Conservation (phyloP, 768 basidiomycete species). For the Lactarius tabidus region DNA sequence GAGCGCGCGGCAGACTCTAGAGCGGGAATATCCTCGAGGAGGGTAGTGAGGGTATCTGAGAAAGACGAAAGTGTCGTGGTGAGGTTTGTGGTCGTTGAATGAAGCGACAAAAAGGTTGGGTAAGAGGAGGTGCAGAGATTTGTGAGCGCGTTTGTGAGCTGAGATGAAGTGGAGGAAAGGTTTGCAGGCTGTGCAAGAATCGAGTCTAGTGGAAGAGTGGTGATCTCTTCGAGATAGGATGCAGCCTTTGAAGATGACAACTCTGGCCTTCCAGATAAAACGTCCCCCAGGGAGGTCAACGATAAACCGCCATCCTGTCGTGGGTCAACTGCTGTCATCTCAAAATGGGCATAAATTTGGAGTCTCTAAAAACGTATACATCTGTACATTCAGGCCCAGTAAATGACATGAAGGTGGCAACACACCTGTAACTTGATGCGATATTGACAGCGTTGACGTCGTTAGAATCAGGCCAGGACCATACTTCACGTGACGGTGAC, state of each 20-base stretch:
- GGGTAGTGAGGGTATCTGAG: conserved; percentile 63
- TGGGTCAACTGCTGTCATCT: not conserved
- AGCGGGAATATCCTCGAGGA: conserved; percentile 70
- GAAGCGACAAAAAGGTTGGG: conserved; percentile 86
- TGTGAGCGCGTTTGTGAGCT: conserved; percentile 84
- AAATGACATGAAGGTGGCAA: not conserved
- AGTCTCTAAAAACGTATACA: not conserved
- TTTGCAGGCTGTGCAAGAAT: conserved; percentile 70
- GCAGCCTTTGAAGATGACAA: conserved; percentile 30
- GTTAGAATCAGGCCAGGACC: too few species aligned
- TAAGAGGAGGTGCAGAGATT: conserved; percentile 89
- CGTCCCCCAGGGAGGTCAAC: conserved; percentile 6
- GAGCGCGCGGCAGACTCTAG: conserved; percentile 68
- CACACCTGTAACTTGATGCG: not conserved
- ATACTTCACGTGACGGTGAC: too few species aligned
- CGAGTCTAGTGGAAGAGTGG: conserved; percentile 58
- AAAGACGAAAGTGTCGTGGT: conserved; percentile 69
- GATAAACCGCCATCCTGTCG: not conserved
- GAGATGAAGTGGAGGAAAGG: conserved; percentile 80
- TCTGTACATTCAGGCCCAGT: not conserved
- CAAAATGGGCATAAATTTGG: not conserved
- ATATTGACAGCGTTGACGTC: not conserved
- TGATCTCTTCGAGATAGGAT: conserved; percentile 61
- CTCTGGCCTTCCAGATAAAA: conserved; percentile 14
- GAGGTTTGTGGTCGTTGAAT: conserved; percentile 72